Evolutionary conservation across 106 monocot species (phyloP), one percentile per base, ranked within the genome.

Genomic region (Apostasia shenzhenica): DNA sequence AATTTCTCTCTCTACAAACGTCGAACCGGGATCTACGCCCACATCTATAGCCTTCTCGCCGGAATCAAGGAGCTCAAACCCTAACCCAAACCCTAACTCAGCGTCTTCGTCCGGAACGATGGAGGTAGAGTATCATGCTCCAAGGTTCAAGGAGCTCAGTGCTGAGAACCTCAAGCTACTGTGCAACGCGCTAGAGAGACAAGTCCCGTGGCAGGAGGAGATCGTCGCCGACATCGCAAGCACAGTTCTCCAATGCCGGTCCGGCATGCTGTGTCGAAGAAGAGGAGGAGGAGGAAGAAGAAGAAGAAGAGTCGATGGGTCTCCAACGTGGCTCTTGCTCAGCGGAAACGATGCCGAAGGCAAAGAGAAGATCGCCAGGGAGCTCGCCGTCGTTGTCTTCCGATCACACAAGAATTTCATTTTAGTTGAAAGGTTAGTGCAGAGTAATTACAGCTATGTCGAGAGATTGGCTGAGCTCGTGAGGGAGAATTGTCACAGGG

Each of bases 151-250:
- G 77, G 87, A 91, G 73, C 71, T 87, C 53, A 91, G 77, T 63
- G 86, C 86, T 8, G 81, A 84, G 79, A 91, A 87, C 67, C 72
- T 91, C 41, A 91, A 87, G 80, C 65, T 59, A 0, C 54, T 91
- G 14, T 91, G 91, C 77, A 67, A 42, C 55, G 77, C 67, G n/a
- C 48, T 91, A 75, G 91, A 84, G 81, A 78, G 66, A 57, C 68
- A 73, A 53, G 81, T 75, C 51, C 73, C 81, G 3, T 77, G 83
- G 79, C 86, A 87, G 50, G 69, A 77, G 68, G 74, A 79, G 8
- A 82, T 91, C 57, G 77, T 91, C 52, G 84, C 91, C 8, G 84
- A 91, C 41, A 87, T 91, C 5, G 84, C 91, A 2, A 84, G 84
- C 76, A 80, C 77, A 39, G 47, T 87, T 57, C 84, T 91, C 26